Percentiles rank a stretch among this genome's conserved stretches.
Evolutionary conservation across 768 basidiomycete species (phyloP).

Genomic region (Strobilomyces confusus): DNA sequence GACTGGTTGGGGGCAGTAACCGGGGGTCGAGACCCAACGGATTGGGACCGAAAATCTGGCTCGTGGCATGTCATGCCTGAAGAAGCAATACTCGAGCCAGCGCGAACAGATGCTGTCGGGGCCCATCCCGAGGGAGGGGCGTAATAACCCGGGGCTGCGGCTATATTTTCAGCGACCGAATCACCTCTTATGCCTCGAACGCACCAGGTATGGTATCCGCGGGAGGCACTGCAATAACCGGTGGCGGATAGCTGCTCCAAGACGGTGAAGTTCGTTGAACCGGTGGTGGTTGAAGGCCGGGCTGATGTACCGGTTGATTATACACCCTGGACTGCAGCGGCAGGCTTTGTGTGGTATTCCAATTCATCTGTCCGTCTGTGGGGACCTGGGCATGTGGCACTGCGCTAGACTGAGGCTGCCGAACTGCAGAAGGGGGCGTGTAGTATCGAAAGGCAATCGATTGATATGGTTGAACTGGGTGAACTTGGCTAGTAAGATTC

Average conservation of each 20-base stretch:
- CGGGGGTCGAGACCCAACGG: background rate
- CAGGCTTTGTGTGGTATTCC: constrained; percentile 12
- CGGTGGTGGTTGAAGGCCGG: constrained; percentile 4
- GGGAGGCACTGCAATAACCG: background rate
- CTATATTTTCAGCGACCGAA: background rate
- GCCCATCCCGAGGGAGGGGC: background rate
- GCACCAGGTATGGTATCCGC: constrained; percentile 4
- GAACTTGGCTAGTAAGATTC: background rate
- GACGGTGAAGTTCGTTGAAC: constrained; percentile 7
- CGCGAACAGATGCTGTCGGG: background rate
- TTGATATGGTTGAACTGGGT: background rate
- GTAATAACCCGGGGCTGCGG: constrained; percentile 1
- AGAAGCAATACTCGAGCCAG: background rate
- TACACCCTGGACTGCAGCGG: constrained; percentile 3
- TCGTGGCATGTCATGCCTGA: background rate
- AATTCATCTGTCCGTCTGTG: constrained; percentile 5
- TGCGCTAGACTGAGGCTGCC: background rate
- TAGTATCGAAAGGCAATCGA: constrained; percentile 5
- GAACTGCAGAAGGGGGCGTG: background rate
- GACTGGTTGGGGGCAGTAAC: constrained; percentile 1
- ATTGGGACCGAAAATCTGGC: background rate
- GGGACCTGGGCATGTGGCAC: background rate
- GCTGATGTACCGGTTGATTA: background rate
- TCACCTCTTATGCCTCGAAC: background rate
- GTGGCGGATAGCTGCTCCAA: constrained; percentile 12